These are phyloP conservation scores for Colletotrichum sp. DNA, from an alignment of 2,329 filamentous ascomycete genomes.

Conservation along the genomic window DNA sequence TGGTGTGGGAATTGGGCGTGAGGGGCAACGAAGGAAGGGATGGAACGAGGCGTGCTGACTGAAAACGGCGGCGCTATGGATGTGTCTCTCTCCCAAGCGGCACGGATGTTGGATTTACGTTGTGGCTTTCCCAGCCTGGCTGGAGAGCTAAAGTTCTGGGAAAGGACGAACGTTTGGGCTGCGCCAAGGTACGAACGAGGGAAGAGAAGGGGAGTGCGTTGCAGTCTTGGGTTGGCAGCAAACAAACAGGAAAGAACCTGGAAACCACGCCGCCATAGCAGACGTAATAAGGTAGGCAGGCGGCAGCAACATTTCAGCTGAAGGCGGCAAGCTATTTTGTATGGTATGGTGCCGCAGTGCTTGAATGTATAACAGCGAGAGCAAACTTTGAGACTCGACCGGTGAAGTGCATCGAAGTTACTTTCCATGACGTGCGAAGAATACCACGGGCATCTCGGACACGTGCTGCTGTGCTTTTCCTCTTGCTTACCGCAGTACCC, in stretches of 20 bases:
- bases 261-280: background rate
- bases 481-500: background rate
- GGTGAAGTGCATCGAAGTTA: background rate
- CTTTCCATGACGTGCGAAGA: background rate
- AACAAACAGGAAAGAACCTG: background rate
- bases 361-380: background rate
- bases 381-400: background rate
- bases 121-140: background rate
- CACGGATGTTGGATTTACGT: background rate
- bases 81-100: background rate
- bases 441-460: background rate
- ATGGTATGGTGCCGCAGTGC: background rate
- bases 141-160: background rate
- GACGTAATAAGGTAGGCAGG: background rate
- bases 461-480: background rate
- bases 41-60: background rate
- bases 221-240: background rate
- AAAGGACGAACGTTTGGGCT: background rate
- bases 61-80: conserved; percentile 3
- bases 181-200: background rate
- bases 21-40: background rate
- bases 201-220: background rate
- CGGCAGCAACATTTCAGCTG: background rate
- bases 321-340: background rate
- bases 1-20: background rate